Evolutionary conservation across 768 basidiomycete species (phyloP).

Genomic region (Tulasnella sp.): DNA sequence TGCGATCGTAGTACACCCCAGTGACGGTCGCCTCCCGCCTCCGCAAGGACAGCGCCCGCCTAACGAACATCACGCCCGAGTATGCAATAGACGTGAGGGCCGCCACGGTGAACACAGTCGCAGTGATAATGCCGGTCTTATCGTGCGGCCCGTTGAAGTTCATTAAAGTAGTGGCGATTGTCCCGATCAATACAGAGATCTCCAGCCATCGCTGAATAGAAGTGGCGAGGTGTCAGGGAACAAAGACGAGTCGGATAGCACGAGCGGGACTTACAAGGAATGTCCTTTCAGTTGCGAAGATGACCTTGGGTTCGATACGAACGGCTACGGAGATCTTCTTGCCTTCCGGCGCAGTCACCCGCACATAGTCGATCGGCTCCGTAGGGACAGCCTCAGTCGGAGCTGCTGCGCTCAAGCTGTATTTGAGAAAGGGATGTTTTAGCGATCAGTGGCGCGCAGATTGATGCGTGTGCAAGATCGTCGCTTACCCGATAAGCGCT

Average conservation of each 20-base stretch:
- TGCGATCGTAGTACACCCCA: slow-evolving; percentile 82
- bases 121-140: slow-evolving; percentile 60
- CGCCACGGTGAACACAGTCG: slow-evolving; percentile 79
- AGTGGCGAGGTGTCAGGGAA: background rate
- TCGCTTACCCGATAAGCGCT: no score
- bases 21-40: slow-evolving; percentile 48
- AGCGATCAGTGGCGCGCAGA: no score
- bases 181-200: slow-evolving; percentile 75
- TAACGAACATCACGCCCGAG: slow-evolving; percentile 69
- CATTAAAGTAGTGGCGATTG: slow-evolving; percentile 80
- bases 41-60: slow-evolving; percentile 59
- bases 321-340: slow-evolving; percentile 90
- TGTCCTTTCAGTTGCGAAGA: slow-evolving; percentile 91
- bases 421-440: no score
- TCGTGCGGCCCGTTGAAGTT: slow-evolving; percentile 74
- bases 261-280: slow-evolving; percentile 70
- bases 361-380: slow-evolving; percentile 32
- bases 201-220: slow-evolving; percentile 72
- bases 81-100: slow-evolving; percentile 84
- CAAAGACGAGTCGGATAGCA: slow-evolving; percentile 13
- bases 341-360: slow-evolving; percentile 71
- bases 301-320: slow-evolving; percentile 96
- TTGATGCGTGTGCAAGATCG: no score
- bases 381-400: slow-evolving; percentile 32
- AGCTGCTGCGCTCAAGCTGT: background rate